phyloP scores from a whole-genome alignment of 1,139 yeast genomes.

The Kazachstania sp. region DNA sequence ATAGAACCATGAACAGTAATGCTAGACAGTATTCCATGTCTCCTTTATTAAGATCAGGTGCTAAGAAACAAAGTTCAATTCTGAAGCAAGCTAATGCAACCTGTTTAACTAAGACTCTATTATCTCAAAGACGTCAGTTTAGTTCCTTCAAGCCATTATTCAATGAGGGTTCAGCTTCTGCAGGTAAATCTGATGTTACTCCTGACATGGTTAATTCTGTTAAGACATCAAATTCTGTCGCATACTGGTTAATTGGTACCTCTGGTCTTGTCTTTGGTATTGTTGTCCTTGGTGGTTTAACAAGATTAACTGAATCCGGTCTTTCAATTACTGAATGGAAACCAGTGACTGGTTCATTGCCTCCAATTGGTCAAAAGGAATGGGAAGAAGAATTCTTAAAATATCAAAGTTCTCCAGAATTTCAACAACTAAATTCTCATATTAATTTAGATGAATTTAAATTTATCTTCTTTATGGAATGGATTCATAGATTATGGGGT shows the following conservation, averaged over 20 bases:
- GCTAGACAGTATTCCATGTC: neutral
- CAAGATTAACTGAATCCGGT: slow-evolving; percentile 92
- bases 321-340: slow-evolving; percentile 97
- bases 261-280: slow-evolving; percentile 90
- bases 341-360: slow-evolving; percentile 91
- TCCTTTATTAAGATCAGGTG: neutral
- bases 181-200: neutral
- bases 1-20: neutral
- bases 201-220: neutral
- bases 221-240: slow-evolving; percentile 38
- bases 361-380: slow-evolving; percentile 69
- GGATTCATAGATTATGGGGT: slow-evolving; percentile 93
- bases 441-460: slow-evolving; percentile 89
- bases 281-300: slow-evolving; percentile 92
- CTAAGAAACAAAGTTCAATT: neutral
- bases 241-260: slow-evolving; percentile 86
- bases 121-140: slow-evolving; percentile 1
- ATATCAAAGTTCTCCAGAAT: slow-evolving; percentile 85
- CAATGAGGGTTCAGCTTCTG: neutral
- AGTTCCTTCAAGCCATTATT: slow-evolving; percentile 1
- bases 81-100: too few species aligned
- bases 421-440: slow-evolving; percentile 78
- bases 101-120: neutral
- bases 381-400: slow-evolving; percentile 82
- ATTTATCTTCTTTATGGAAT: slow-evolving; percentile 93